phyloP scores from a whole-genome alignment of 805 yeast species.

The Teunomyces kruisii region DNA sequence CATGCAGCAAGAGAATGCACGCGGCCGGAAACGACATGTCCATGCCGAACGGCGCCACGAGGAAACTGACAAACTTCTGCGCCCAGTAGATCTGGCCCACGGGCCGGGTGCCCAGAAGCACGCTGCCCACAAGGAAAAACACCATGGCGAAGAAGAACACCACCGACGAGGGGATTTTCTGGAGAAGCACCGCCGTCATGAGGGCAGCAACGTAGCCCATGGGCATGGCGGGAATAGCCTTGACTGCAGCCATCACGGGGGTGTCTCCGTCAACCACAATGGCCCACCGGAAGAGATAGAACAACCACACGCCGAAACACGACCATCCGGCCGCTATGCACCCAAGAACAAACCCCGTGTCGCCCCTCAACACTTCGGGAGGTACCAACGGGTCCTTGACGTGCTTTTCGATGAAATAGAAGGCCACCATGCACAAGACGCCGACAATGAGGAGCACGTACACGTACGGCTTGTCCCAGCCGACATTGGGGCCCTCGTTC shows the following conservation, averaged over 20 bases:
- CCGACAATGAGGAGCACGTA: constrained; percentile 19
- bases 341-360: constrained; percentile 16
- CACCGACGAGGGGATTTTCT: constrained; percentile 10
- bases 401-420: constrained; percentile 7
- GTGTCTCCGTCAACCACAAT: constrained; percentile 9
- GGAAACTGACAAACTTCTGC: constrained; percentile 15
- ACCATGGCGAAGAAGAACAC: constrained; percentile 15
- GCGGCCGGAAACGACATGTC: constrained; percentile 21
- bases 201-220: constrained; percentile 15
- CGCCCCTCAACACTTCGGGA: constrained; percentile 11
- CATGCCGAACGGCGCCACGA: constrained; percentile 16
- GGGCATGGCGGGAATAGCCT: constrained; percentile 17
- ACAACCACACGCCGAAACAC: constrained; percentile 19
- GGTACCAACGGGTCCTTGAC: constrained; percentile 17
- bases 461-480: constrained; percentile 19
- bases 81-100: constrained; percentile 18
- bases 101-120: constrained; percentile 16
- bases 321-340: constrained; percentile 21
- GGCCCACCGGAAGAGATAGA: constrained; percentile 15
- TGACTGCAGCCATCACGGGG: constrained; percentile 15
- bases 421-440: constrained; percentile 9
- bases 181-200: constrained; percentile 8
- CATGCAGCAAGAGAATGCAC: constrained; percentile 12
- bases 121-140: constrained; percentile 11
- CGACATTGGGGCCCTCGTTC: constrained; percentile 20